Percentiles rank a stretch among this genome's conserved stretches.
These are phyloP conservation scores for Tanacetum coccineum DNA, from an alignment of 129 eudicot species.

Conservation along the genomic window DNA sequence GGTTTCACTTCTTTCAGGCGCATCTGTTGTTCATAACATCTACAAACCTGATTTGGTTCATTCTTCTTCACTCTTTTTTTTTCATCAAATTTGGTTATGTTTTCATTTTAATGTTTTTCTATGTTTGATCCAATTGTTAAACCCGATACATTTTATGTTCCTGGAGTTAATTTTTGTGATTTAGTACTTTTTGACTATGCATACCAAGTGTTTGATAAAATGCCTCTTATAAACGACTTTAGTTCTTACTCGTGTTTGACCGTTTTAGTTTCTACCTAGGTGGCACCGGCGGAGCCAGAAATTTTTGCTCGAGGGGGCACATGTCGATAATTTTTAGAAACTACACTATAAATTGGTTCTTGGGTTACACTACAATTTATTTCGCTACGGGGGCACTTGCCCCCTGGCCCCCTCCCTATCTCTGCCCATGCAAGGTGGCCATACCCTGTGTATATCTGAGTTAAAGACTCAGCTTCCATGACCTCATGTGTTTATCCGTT, in stretches of 20 bases:
- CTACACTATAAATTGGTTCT: too few relatives aligned
- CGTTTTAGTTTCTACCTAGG: too few relatives aligned
- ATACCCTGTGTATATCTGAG: too few relatives aligned
- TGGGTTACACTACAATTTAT: too few relatives aligned
- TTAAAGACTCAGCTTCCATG: too few relatives aligned
- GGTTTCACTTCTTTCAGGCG: slow-evolving; percentile 67
- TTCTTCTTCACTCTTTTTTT: slow-evolving; percentile 6
- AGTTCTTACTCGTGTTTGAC: too few relatives aligned
- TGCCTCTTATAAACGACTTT: slow-evolving; percentile 8
- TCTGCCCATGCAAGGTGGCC: too few relatives aligned
- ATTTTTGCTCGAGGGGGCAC: too few relatives aligned
- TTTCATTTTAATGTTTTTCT: not conserved
- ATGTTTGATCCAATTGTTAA: not conserved
- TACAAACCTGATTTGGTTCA: slow-evolving; percentile 71
- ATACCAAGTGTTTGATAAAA: slow-evolving; percentile 31
- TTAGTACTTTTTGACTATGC: not conserved
- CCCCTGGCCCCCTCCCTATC: too few relatives aligned
- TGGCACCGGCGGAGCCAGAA: too few relatives aligned
- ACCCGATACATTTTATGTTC: not conserved
- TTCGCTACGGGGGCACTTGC: too few relatives aligned
- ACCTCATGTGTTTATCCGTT: not conserved
- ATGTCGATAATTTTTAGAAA: too few relatives aligned
- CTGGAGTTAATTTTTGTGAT: not conserved
- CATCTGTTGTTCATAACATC: slow-evolving; percentile 68
- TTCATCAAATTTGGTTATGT: slow-evolving; percentile 10